Base-by-base conservation (phyloP, 1,284 basidiomycete genomes). In the Ustilago shanxiensis region DNA sequence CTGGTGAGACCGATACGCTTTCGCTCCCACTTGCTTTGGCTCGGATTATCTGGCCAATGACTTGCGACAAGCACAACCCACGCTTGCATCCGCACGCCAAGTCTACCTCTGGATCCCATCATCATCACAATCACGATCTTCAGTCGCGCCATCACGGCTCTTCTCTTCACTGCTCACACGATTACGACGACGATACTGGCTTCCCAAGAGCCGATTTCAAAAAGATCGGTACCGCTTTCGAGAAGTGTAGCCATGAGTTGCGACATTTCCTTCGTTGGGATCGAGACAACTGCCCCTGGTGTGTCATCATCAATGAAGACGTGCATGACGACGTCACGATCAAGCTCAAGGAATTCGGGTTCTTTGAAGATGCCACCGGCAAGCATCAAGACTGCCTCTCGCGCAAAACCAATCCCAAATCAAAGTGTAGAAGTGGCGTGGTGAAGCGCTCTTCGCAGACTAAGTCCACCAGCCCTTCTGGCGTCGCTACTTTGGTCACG, bases 231-330 rank as follows among this genome's bases (percentile, higher is more conserved):
- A 37, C 7, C 9, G 60, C 66, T 8, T 63, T 60, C 31, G 51
- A 20, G 4, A 44, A n/a, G 47, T 70, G 67, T 28, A 29, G 44
- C 11, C 29, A 20, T 26, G 62, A 71, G 39, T 9, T 71, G 54
- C 37, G 50, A 1, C 29, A 31, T 1, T 66, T 58, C 18, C 22
- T 66, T 16, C 3, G 5, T 4, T 69, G 55, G 55, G 51, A 69
- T 31, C 2, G 14, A 18, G 13, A 28, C 35, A 33, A 39, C 20
- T 22, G 14, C 14, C 58, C 56, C 51, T 22, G 58, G 18, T 33
- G 31, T 10, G 29, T 63, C 33, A 24, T 26, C 3, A 24, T 58
- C 29, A 20, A 33, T n/a, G 24, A 51, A 2, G 47, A 41, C 8
- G 9, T 22, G 0, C 47, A n/a, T n/a, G 33, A 47, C 16, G 9